Conservation (phyloP, 257 asterid genomes). For the Nicotiana sylvestris region DNA sequence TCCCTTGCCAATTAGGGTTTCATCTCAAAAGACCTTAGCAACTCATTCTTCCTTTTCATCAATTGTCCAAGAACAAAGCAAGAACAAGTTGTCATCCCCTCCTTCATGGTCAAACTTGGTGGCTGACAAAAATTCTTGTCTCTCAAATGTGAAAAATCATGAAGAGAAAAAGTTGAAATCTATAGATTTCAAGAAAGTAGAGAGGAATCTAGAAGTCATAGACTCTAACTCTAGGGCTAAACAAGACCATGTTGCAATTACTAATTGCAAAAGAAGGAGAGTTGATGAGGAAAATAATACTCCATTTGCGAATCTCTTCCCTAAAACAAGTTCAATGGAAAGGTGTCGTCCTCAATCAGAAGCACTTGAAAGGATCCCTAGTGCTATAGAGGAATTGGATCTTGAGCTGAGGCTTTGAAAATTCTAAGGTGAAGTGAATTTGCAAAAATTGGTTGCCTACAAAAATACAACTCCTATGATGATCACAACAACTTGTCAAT, state of each 20-base stretch:
- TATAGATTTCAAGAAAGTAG: slow-evolving; percentile 3
- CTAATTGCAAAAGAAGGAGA: slow-evolving; percentile 57
- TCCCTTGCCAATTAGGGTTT: slow-evolving; percentile 46
- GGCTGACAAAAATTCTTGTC: slow-evolving; percentile 25
- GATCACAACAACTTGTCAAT: not conserved
- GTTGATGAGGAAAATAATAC: slow-evolving; percentile 23
- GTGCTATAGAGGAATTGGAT: slow-evolving; percentile 57
- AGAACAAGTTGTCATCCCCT: slow-evolving; percentile 10
- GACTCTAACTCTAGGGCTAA: slow-evolving; percentile 25
- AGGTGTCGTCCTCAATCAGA: slow-evolving; percentile 28
- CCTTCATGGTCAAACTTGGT: slow-evolving; percentile 53
- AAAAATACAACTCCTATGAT: not conserved
- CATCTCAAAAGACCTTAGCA: slow-evolving; percentile 25
- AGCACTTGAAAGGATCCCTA: slow-evolving; percentile 27
- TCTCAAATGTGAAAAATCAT: slow-evolving; percentile 24
- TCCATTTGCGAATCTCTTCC: slow-evolving; percentile 23
- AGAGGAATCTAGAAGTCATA: slow-evolving; percentile 1
- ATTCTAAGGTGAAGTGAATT: slow-evolving; percentile 50
- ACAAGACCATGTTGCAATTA: slow-evolving; percentile 36
- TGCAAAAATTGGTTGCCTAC: not conserved
- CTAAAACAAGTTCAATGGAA: slow-evolving; percentile 32
- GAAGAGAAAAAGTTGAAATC: slow-evolving; percentile 20
- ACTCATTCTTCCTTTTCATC: slow-evolving; percentile 31
- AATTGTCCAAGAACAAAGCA: slow-evolving; percentile 19
- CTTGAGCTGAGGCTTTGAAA: slow-evolving; percentile 77